Conservation (phyloP, 345 rosid genomes). For the Angophora floribunda region DNA sequence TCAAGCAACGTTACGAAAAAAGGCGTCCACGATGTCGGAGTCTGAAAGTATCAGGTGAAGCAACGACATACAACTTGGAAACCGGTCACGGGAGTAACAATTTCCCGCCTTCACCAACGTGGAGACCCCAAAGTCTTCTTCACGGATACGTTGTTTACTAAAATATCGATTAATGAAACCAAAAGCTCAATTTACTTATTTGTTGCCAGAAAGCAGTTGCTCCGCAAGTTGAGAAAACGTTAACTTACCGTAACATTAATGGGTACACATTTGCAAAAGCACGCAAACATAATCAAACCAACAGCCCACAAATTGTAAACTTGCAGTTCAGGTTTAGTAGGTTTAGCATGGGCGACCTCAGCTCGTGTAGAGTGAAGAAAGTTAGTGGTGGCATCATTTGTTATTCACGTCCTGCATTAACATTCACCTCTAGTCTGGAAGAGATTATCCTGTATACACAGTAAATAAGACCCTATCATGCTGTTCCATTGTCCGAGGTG, state of each 20-base stretch:
- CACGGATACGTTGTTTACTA: not conserved
- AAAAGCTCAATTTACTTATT: not conserved
- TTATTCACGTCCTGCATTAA: not conserved
- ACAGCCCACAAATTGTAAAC: not conserved
- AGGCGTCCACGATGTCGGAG: not conserved
- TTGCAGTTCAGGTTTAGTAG: not conserved
- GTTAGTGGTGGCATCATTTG: not conserved
- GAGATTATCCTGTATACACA: conserved; percentile 6
- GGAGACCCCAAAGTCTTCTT: not conserved
- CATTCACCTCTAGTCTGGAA: not conserved
- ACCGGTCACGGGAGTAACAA: not conserved
- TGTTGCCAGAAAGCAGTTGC: not conserved
- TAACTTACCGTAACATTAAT: not conserved
- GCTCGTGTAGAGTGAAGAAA: not conserved
- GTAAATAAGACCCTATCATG: conserved; percentile 9
- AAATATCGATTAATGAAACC: not conserved
- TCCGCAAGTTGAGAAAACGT: not conserved
- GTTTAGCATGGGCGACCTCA: not conserved
- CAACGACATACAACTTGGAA: not conserved
- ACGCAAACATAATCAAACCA: not conserved
- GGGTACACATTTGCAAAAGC: not conserved
- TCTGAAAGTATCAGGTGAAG: not conserved
- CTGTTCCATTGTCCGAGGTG: conserved; percentile 26
- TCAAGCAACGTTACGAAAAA: not conserved
- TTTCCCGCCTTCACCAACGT: not conserved